These are phyloP conservation scores for Dipodascopsis uninucleata DNA, from an alignment of 805 yeast genomes.

Conservation along the genomic window DNA sequence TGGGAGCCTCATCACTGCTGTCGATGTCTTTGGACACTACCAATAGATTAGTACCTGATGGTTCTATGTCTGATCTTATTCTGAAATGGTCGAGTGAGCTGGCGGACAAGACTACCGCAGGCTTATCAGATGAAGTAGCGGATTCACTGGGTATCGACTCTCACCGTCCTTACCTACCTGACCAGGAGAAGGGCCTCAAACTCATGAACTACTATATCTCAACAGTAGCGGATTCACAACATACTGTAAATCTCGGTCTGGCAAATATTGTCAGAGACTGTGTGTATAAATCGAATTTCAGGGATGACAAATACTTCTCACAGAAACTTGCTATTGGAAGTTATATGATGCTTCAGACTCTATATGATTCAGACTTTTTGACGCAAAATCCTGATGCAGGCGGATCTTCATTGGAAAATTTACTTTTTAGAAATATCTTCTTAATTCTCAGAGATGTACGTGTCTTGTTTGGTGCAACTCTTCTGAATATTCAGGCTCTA, in stretches of 20 bases:
- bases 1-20: slow-evolving; percentile 1
- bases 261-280: slow-evolving; percentile 10
- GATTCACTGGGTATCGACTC: slow-evolving; percentile 19
- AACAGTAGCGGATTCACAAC: slow-evolving; percentile 5
- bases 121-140: slow-evolving; percentile 23
- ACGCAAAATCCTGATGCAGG: neutral
- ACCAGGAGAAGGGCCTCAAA: slow-evolving; percentile 7
- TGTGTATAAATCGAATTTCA: slow-evolving; percentile 7
- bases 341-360: slow-evolving; percentile 21
- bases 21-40: slow-evolving; percentile 1
- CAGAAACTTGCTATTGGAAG: slow-evolving; percentile 20
- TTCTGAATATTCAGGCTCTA: slow-evolving; percentile 17
- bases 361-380: neutral
- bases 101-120: slow-evolving; percentile 13
- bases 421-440: slow-evolving; percentile 16
- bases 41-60: neutral
- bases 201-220: slow-evolving; percentile 9
- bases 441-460: slow-evolving; percentile 17
- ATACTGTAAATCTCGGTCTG: slow-evolving; percentile 6
- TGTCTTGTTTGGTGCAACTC: slow-evolving; percentile 16
- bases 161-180: slow-evolving; percentile 20
- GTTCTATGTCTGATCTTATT: neutral
- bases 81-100: slow-evolving; percentile 16
- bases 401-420: slow-evolving; percentile 13
- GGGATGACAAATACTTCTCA: slow-evolving; percentile 8